Evolutionary conservation across 768 basidiomycete species (phyloP), one percentile per base, ranked within the genome.

Genomic region (Pleurotus djamor): DNA sequence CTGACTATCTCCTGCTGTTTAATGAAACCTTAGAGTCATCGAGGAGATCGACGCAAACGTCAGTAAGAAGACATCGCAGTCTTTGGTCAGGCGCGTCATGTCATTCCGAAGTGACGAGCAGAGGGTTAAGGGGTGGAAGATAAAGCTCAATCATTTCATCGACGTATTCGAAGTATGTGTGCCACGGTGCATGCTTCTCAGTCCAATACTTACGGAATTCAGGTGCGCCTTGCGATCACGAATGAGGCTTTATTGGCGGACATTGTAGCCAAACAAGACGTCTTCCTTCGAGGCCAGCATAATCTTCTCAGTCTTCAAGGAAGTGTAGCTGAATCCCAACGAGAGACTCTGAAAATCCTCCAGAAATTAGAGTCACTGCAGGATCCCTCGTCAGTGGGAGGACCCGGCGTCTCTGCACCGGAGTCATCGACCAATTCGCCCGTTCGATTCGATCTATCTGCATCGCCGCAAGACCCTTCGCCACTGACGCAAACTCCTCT

Each of bases 151-250:
- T 8, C 51, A 36, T n/a, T 12, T 33, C 2, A 52, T 52, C 33
- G 51, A 52, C 37, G 2, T 52, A 7, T 52, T 52, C 9, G 51
- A 36, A 13, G 51, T 52, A 36, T 12, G 51, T 52, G 51, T 9
- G 51, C 28, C 37, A 52, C 16, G 51, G 14, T 21, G 12, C 5
- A 36, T 21, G 38, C 54, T 41, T 41, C n/a, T 41, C n/a, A n/a
- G n/a, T n/a, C n/a, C n/a, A 4, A 41, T 41, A 41, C n/a, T 56
- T 4, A 41, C 37, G 7, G 0, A 21, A 3, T 16, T 8, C 33
- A 56, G 54, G 54, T 56, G 3, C 54, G 54, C n/a, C 38, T 41
- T 28, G 54, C 54, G 14, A 45, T 56, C n/a, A 56, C 37, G 14
- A 56, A 44, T 44, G 54, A 37, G n/a, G 36, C 36, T 5, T 43